Conservation (phyloP, 2,329 filamentous ascomycete species). For the Plenodomus biglobosus region DNA sequence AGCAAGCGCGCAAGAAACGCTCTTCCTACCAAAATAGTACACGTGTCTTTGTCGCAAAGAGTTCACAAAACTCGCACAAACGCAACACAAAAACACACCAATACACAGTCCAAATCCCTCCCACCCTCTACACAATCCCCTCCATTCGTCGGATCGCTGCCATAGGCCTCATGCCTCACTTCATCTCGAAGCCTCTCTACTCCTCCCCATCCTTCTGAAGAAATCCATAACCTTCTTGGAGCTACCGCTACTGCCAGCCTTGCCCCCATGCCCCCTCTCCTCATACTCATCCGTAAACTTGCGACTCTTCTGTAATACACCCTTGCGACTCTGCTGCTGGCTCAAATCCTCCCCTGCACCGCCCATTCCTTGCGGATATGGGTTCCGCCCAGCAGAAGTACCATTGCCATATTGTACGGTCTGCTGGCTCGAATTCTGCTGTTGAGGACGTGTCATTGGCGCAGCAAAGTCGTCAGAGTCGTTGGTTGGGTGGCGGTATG, state of each 20-base stretch:
- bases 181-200: conserved; percentile 54
- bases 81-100: too few relatives aligned
- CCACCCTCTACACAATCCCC: not conserved
- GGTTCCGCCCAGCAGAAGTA: conserved; percentile 19
- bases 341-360: conserved; percentile 18
- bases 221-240: conserved; percentile 97
- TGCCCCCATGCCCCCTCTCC: conserved; percentile 45
- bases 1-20: too few relatives aligned
- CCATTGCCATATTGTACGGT: not conserved
- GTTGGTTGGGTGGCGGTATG: conserved; percentile 38
- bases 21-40: too few relatives aligned
- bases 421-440: conserved; percentile 8
- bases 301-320: conserved; percentile 79
- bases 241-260: conserved; percentile 59
- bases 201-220: conserved; percentile 84
- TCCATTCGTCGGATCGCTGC: not conserved
- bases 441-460: conserved; percentile 1
- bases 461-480: conserved; percentile 40
- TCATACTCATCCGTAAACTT: conserved; percentile 89
- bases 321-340: conserved; percentile 37
- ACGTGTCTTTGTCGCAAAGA: too few relatives aligned
- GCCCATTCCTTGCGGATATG: conserved; percentile 47
- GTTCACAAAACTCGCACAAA: too few relatives aligned
- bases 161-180: too few relatives aligned
- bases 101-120: not conserved